Base-by-base conservation (phyloP, 2,329 filamentous ascomycete genomes). In the Arthrobotrys iridis region DNA sequence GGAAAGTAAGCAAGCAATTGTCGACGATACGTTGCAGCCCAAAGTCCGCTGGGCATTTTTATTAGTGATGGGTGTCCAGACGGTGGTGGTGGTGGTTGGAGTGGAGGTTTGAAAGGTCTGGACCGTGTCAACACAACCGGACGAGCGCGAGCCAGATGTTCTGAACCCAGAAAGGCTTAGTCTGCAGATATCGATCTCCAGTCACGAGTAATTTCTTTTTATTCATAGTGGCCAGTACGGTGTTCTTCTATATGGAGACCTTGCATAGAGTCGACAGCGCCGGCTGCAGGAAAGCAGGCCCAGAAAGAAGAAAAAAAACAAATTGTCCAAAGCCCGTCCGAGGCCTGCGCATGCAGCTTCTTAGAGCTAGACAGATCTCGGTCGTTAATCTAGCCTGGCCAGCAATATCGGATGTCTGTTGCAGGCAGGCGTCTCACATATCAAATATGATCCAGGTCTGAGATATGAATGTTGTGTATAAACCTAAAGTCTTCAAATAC, bases 401-500 rank as follows among this genome's bases (percentile, higher is more conserved):
- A 59, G 59, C 26, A 66, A 74, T 74, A 66, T 67, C 20, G 46
- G 57, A 64, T 68, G 57, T 52, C 46, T 63, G 28, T 55, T 35
- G 10, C 37, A 30, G 30, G 28, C 67, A 68, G 57, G 20, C 55
- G 52, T 65, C 41, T 55, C 52, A 52, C 62, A 62, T 60, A 60
- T 74, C 60, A 62, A 73, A 65, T 73, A 73, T 66, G 62, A 59
- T 68, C 28, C 33, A 63, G 46, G 45, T 45, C 46, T 67, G 41
- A 59, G 71, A 75, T 68, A 68, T 75, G 71, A 62, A 62, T 50
- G 40, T 57, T 58, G 28, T 50, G 60, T 66, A 48, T 55, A 57
- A 46, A 37, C 60, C 63, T 48, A 52, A 67, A 68, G 71, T 64
- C 63, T 75, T 75, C 63, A 75, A 67, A 75, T 75, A 75, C 71